These are phyloP conservation scores for Trametes maxima DNA, from an alignment of 768 basidiomycete genomes.

Conservation along the genomic window DNA sequence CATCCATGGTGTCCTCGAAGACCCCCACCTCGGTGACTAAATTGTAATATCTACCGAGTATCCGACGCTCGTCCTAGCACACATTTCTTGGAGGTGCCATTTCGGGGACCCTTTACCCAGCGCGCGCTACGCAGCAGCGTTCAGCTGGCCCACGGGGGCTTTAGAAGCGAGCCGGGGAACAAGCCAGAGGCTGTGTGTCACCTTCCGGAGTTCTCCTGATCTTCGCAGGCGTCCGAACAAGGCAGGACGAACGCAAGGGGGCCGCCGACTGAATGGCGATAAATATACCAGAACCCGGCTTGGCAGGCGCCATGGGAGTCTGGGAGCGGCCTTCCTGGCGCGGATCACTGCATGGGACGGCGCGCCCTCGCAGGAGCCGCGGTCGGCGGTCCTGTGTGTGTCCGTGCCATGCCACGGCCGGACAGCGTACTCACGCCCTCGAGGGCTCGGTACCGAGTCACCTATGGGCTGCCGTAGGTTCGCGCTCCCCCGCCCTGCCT, in stretches of 20 bases:
- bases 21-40: background rate
- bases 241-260: conserved; percentile 15
- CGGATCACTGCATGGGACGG: conserved; percentile 18
- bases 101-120: conserved; percentile 13
- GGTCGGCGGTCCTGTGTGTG: conserved; percentile 1
- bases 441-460: conserved; percentile 20
- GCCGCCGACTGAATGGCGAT: conserved; percentile 19
- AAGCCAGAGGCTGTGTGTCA: conserved; percentile 25
- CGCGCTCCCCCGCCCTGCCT: background rate
- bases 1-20: background rate
- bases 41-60: background rate
- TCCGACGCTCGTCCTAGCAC: conserved; percentile 5
- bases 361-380: conserved; percentile 10
- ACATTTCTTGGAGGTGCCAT: background rate
- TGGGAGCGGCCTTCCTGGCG: conserved; percentile 18
- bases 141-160: conserved; percentile 21
- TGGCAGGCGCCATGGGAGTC: conserved; percentile 18
- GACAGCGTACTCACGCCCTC: conserved; percentile 7
- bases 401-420: conserved; percentile 3
- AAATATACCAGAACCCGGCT: conserved; percentile 15
- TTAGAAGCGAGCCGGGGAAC: conserved; percentile 26
- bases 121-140: background rate
- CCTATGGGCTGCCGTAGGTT: background rate
- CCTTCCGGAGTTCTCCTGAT: conserved; percentile 21
- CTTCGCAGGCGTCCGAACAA: conserved; percentile 15